A percentile compares a stretch with the other conserved stretches of the same genome.
Evolutionary conservation across 768 basidiomycete genomes (phyloP).

Genomic region (Tulasnella sp.): DNA sequence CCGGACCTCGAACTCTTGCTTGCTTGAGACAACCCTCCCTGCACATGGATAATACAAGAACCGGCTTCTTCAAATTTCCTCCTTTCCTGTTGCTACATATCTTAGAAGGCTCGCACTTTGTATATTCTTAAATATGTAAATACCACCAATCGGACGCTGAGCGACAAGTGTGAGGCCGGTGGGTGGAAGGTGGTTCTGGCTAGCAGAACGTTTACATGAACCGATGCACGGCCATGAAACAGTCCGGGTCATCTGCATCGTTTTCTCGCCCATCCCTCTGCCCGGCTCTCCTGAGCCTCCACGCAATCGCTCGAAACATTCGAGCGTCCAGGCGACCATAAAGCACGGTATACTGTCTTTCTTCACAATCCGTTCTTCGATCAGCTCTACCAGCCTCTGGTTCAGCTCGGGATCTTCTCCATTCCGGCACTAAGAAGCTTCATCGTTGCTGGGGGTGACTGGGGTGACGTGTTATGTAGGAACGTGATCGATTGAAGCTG

Average conservation of each 20-base stretch:
- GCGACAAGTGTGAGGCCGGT: too few species aligned
- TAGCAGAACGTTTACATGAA: too few species aligned
- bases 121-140: too few species aligned
- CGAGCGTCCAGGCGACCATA: slow-evolving; percentile 28
- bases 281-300: not conserved
- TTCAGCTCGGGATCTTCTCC: slow-evolving; percentile 13
- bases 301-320: slow-evolving; percentile 22
- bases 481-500: slow-evolving; percentile 87
- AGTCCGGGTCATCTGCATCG: not conserved
- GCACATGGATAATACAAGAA: too few species aligned
- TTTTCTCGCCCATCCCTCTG: not conserved
- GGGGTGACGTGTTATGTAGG: slow-evolving; percentile 26
- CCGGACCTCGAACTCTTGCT: not conserved
- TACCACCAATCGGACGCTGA: too few species aligned
- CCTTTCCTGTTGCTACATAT: slow-evolving; percentile 36
- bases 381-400: slow-evolving; percentile 20
- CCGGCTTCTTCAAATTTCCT: slow-evolving; percentile 46
- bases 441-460: slow-evolving; percentile 23
- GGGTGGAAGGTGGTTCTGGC: too few species aligned
- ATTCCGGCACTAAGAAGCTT: slow-evolving; percentile 26
- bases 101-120: too few species aligned
- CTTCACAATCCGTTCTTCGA: slow-evolving; percentile 25
- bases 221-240: not conserved
- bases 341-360: slow-evolving; percentile 29
- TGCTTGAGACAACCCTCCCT: too few species aligned